Base-by-base conservation (phyloP, 345 rosid species). In the Rubroshorea leprosula region DNA sequence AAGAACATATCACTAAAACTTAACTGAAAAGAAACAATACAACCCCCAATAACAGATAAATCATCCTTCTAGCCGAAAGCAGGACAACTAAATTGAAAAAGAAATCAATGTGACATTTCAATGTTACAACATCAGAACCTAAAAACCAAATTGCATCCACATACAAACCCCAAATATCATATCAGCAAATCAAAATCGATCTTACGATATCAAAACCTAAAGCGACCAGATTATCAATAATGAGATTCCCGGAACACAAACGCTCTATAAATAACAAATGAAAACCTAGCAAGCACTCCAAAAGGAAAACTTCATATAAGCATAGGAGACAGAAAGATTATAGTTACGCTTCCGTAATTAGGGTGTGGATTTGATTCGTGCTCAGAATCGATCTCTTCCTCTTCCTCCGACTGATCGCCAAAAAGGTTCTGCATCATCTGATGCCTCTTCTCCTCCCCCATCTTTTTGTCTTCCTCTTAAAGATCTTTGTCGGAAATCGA, bases 321-420 rank as follows among this genome's bases (percentile, higher is more conserved):
- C 19, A 1, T 23, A 5, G 39, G 22, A 0, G 14, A 23, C 1
- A 16, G 19, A 25, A 49, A 44, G 56, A 39, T n/a, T 22, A 57
- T 50, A 14, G 16, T 61, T 83, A 93, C 99, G 12, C 96, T 89
- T 31, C 78, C 85, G 66, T 83, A 87, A 46, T 72, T 72, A 2
- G 99, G 96, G 47, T 87, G 97, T 60, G 90, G 97, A 54, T 85
- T 93, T 51, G 97, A 93, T 61, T 93, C 99, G 54, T 89, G 99
- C 63, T 89, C 97, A 67, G 97, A 93, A 70, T 93, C 97, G 65
- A 89, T 65, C 76, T 88, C 96, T 59, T 84, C 87, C 43, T 83
- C 96, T 69, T 86, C 98, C 72, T 89, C 99, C 27, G 99, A 93
- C 60, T 87, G 87, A 65, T 93, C 96, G 27, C 99, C 99, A 82